A percentile compares a stretch with the other conserved stretches of the same genome.
Evolutionary conservation across 2,329 filamentous ascomycete genomes (phyloP).

Genomic region (Calonectria pauciramosa): DNA sequence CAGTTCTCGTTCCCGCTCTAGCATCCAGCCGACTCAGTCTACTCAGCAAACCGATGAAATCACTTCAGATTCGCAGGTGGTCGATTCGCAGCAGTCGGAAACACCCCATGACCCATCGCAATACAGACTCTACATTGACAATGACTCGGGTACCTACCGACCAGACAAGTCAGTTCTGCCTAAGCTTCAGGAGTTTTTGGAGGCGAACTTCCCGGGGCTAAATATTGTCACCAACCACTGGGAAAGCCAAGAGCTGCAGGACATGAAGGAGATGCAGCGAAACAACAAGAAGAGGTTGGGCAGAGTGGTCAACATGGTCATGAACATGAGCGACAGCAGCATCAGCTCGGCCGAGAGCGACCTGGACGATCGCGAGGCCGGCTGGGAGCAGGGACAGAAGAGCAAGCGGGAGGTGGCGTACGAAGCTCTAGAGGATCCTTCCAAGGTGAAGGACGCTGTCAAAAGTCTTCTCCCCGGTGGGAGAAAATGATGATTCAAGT

Average conservation of each 20-base stretch:
- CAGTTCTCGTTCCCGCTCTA: slow-evolving; percentile 64
- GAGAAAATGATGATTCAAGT: slow-evolving; percentile 34
- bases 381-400: slow-evolving; percentile 56
- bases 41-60: slow-evolving; percentile 54
- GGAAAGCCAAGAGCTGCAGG: slow-evolving; percentile 79
- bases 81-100: slow-evolving; percentile 59
- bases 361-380: slow-evolving; percentile 60
- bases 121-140: slow-evolving; percentile 94
- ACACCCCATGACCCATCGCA: slow-evolving; percentile 64
- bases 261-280: slow-evolving; percentile 83
- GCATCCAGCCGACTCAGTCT: not conserved
- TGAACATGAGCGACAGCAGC: slow-evolving; percentile 67
- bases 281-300: slow-evolving; percentile 79
- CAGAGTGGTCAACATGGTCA: slow-evolving; percentile 65
- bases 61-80: slow-evolving; percentile 61
- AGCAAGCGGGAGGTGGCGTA: slow-evolving; percentile 67
- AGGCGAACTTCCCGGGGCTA: slow-evolving; percentile 81
- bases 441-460: slow-evolving; percentile 56
- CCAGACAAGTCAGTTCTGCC: slow-evolving; percentile 85
- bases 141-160: slow-evolving; percentile 93
- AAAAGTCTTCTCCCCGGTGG: slow-evolving; percentile 45
- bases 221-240: slow-evolving; percentile 82
- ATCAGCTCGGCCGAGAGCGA: slow-evolving; percentile 68
- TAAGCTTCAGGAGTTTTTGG: slow-evolving; percentile 77
- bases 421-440: slow-evolving; percentile 66